These are phyloP conservation scores for Plasmodium cynomolgi DNA, from an alignment of 169 alveolate genomes.

Conservation along the genomic window DNA sequence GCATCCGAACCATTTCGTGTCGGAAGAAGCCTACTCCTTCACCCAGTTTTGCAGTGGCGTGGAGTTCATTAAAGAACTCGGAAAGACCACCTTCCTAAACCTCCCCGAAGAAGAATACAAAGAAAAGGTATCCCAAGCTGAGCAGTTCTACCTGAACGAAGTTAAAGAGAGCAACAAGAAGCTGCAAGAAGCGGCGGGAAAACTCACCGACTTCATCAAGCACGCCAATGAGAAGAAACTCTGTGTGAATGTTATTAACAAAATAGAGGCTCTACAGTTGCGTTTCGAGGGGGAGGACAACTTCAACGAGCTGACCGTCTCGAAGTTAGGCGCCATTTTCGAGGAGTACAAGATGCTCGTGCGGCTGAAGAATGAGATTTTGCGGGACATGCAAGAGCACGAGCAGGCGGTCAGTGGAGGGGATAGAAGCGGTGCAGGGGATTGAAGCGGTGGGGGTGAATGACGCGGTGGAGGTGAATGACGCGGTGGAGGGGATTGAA, in stretches of 20 bases:
- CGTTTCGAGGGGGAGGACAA: constrained; percentile 19
- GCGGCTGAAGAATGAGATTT: constrained; percentile 33
- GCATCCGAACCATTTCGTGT: constrained; percentile 84
- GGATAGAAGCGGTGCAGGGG: background rate
- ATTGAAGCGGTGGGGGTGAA: background rate
- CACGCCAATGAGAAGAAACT: constrained; percentile 40
- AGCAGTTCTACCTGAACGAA: constrained; percentile 48
- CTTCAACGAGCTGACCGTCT: constrained; percentile 19
- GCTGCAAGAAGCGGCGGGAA: constrained; percentile 71
- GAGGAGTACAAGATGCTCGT: constrained; percentile 68
- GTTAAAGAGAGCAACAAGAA: constrained; percentile 69
- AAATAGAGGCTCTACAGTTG: constrained; percentile 31
- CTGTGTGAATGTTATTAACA: constrained; percentile 14
- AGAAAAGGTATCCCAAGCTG: constrained; percentile 57
- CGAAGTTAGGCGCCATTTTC: constrained; percentile 21
- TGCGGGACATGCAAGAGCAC: constrained; percentile 40
- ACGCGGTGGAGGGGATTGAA: background rate
- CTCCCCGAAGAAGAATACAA: constrained; percentile 75
- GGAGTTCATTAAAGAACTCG: constrained; percentile 79
- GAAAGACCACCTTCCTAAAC: constrained; percentile 70
- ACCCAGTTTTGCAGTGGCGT: constrained; percentile 89
- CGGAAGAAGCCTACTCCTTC: constrained; percentile 90
- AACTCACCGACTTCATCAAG: constrained; percentile 51
- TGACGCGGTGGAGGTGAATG: background rate
- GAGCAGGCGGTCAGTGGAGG: background rate